Evolutionary conservation across 768 basidiomycete genomes (phyloP).

Genomic region (Suillus cothurnatus): DNA sequence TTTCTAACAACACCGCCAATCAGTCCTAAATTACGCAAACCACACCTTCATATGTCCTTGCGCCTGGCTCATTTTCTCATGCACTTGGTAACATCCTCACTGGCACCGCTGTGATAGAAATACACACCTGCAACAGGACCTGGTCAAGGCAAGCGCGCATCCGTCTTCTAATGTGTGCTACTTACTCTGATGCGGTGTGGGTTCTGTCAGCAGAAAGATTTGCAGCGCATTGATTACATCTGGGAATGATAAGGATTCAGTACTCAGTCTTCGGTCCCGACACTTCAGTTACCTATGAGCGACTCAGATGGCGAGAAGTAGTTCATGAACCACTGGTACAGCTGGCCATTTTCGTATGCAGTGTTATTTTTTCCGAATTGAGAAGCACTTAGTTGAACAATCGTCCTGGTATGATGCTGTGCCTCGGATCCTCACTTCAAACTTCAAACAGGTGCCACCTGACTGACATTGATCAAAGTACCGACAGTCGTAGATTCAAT

Average conservation of each 20-base stretch:
- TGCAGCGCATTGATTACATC: not conserved
- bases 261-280: not conserved
- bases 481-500: not conserved
- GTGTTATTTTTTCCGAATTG: not conserved
- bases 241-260: not conserved
- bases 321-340: not conserved
- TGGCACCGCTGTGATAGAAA: not conserved
- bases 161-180: not conserved
- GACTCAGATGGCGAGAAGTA: not conserved
- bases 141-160: not conserved
- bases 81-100: constrained; percentile 1
- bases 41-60: no score
- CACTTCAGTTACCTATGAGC: not conserved
- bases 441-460: not conserved
- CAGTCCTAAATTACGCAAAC: no score
- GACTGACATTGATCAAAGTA: not conserved
- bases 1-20: no score
- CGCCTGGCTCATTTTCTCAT: no score
- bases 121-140: not conserved
- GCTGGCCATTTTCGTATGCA: not conserved
- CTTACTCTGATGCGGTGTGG: not conserved
- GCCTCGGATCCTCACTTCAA: not conserved
- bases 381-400: not conserved
- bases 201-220: not conserved
- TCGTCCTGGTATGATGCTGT: not conserved